Conservation (phyloP, 768 basidiomycete species). For the Xerocomellus dryophilus region DNA sequence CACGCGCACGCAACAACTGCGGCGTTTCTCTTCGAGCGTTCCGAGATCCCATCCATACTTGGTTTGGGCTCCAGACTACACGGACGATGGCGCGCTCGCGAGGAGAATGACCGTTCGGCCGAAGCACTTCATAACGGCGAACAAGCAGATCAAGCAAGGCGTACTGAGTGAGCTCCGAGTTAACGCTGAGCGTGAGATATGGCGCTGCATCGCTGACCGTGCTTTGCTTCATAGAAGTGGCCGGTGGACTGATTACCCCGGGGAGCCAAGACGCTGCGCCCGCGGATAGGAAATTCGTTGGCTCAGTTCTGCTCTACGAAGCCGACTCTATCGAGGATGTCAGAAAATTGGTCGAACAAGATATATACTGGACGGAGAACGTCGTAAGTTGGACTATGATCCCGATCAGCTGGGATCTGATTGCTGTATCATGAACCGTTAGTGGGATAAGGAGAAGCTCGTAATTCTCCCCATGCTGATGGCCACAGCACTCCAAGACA, state of each 20-base stretch:
- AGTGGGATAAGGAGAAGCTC: constrained; percentile 61
- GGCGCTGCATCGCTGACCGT: constrained; percentile 4
- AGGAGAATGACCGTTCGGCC: constrained; percentile 56
- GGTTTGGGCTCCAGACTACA: constrained; percentile 67
- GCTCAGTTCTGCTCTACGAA: constrained; percentile 56
- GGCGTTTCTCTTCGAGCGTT: constrained; percentile 10
- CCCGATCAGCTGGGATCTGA: neutral
- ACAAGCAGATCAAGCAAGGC: constrained; percentile 40
- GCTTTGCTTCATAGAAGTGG: constrained; percentile 39
- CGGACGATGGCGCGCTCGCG: constrained; percentile 53
- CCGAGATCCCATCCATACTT: constrained; percentile 27
- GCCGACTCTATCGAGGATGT: constrained; percentile 49
- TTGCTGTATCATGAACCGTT: neutral
- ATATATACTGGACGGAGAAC: constrained; percentile 41
- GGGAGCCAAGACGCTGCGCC: constrained; percentile 48
- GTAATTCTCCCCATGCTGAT: constrained; percentile 45
- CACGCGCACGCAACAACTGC: constrained; percentile 1
- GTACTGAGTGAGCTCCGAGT: constrained; percentile 45
- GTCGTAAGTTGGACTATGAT: constrained; percentile 37
- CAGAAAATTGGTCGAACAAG: constrained; percentile 38
- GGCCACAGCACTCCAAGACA: constrained; percentile 35
- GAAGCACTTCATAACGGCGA: constrained; percentile 48
- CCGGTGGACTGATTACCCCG: constrained; percentile 56
- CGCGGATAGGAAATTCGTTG: constrained; percentile 55
- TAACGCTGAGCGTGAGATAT: constrained; percentile 1